A percentile compares a stretch with the other conserved stretches of the same genome.
Evolutionary conservation across 2,329 filamentous ascomycete genomes (phyloP).

Genomic region (Colletotrichum graminicola): DNA sequence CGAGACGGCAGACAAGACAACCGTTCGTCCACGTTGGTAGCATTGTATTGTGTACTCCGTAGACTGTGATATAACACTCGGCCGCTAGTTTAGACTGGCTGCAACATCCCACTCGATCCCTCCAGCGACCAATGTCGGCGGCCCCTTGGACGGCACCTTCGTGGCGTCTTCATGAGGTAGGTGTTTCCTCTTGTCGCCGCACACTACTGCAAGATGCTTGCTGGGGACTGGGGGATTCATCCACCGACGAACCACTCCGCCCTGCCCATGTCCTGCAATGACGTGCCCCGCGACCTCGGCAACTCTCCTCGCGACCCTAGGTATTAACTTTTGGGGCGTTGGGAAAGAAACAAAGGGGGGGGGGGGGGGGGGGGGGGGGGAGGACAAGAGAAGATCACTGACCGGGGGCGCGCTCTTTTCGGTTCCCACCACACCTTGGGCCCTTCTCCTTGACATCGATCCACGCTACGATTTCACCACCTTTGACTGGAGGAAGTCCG

Average conservation of each 20-base stretch:
- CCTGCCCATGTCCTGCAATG: constrained; percentile 31
- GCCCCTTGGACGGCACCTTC: background rate
- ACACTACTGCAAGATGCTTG: background rate
- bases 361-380: no score
- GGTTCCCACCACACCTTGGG: constrained; percentile 14
- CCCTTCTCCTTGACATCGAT: background rate
- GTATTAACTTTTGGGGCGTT: background rate
- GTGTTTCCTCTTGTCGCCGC: background rate
- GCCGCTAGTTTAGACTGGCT: background rate
- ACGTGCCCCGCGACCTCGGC: constrained; percentile 22
- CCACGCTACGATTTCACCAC: background rate
- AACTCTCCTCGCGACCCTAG: background rate
- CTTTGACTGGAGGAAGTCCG: background rate
- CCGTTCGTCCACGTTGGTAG: constrained; percentile 5
- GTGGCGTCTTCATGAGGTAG: background rate
- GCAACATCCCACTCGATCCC: background rate
- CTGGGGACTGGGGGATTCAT: background rate
- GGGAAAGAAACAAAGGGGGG: background rate
- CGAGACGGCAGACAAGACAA: background rate
- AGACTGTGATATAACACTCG: background rate
- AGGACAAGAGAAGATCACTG: constrained; percentile 14
- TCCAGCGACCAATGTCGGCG: background rate
- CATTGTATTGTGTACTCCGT: no score
- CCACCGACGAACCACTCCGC: background rate
- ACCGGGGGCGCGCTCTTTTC: constrained; percentile 7